phyloP scores from a whole-genome alignment of 371 early-diverging fungal species.

The Mucor ambiguus region DNA sequence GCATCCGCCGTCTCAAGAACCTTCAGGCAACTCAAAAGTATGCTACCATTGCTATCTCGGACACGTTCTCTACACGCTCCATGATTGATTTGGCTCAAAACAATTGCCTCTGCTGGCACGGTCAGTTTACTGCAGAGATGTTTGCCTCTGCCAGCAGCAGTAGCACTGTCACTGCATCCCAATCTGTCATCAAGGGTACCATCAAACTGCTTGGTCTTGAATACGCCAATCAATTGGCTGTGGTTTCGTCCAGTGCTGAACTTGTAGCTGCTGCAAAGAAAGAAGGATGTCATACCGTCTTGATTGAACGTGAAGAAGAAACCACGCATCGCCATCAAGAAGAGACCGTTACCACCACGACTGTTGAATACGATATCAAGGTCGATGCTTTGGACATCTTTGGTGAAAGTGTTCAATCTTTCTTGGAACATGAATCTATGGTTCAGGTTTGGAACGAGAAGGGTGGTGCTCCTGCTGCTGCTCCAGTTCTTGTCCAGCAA shows the following conservation, averaged over 20 bases:
- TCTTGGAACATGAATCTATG: conserved; percentile 39
- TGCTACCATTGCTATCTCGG: conserved; percentile 42
- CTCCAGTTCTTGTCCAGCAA: conserved; percentile 21
- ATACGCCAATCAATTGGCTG: conserved; percentile 29
- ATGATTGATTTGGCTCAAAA: conserved; percentile 42
- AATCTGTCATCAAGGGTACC: conserved; percentile 25
- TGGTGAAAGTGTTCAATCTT: conserved; percentile 46
- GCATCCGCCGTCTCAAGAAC: conserved; percentile 41
- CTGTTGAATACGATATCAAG: conserved; percentile 27
- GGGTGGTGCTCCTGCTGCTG: conserved; percentile 16
- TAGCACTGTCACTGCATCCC: conserved; percentile 5
- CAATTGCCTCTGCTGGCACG: conserved; percentile 50
- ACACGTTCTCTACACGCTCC: conserved; percentile 35
- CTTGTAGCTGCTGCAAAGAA: conserved; percentile 32
- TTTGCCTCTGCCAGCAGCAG: conserved; percentile 13
- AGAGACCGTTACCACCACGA: too few relatives aligned
- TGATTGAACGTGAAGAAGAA: conserved; percentile 34
- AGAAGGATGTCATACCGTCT: conserved; percentile 35
- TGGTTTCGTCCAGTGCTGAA: conserved; percentile 36
- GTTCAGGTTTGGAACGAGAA: conserved; percentile 24
- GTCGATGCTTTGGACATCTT: conserved; percentile 45
- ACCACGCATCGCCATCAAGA: neutral
- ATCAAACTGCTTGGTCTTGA: conserved; percentile 34
- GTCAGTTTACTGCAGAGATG: conserved; percentile 45
- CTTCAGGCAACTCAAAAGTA: conserved; percentile 20